Evolutionary conservation across 2,329 filamentous ascomycete genomes (phyloP).

Genomic region (Talaromyces sp.): DNA sequence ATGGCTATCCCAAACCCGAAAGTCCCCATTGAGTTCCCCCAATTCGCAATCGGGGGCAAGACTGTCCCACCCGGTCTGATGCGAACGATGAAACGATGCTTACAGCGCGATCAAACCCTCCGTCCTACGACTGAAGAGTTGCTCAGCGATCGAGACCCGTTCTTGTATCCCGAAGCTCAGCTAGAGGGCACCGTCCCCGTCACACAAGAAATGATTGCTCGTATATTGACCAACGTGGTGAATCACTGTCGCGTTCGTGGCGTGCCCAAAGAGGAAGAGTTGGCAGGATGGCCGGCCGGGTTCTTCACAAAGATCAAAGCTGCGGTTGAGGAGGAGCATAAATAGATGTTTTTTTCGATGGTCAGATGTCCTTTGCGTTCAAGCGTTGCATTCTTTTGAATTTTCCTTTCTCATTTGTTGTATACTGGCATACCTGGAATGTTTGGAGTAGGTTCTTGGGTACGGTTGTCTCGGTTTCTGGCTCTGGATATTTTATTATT

Average conservation of each 20-base stretch:
- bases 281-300: slow-evolving; percentile 46
- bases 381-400: slow-evolving; percentile 14
- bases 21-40: slow-evolving; percentile 47
- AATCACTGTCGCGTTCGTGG: slow-evolving; percentile 57
- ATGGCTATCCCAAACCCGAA: slow-evolving; percentile 51
- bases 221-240: slow-evolving; percentile 59
- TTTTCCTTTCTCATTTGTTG: not conserved
- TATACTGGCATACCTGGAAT: slow-evolving; percentile 1
- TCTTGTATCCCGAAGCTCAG: slow-evolving; percentile 55
- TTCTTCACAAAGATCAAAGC: slow-evolving; percentile 49
- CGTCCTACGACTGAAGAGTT: slow-evolving; percentile 58
- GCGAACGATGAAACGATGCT: slow-evolving; percentile 54
- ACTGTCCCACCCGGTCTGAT: slow-evolving; percentile 55
- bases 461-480: not conserved
- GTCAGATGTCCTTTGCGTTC: slow-evolving; percentile 10
- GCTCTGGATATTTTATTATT: slow-evolving; percentile 5
- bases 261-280: slow-evolving; percentile 55
- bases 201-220: slow-evolving; percentile 56
- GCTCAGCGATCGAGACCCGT: slow-evolving; percentile 54
- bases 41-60: slow-evolving; percentile 46
- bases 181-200: slow-evolving; percentile 47
- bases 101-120: slow-evolving; percentile 56
- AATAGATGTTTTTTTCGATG: slow-evolving; percentile 5
- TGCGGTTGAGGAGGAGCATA: slow-evolving; percentile 42
- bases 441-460: slow-evolving; percentile 8